phyloP scores from a whole-genome alignment of 2,329 filamentous ascomycete species.

The Colletotrichum sp. region DNA sequence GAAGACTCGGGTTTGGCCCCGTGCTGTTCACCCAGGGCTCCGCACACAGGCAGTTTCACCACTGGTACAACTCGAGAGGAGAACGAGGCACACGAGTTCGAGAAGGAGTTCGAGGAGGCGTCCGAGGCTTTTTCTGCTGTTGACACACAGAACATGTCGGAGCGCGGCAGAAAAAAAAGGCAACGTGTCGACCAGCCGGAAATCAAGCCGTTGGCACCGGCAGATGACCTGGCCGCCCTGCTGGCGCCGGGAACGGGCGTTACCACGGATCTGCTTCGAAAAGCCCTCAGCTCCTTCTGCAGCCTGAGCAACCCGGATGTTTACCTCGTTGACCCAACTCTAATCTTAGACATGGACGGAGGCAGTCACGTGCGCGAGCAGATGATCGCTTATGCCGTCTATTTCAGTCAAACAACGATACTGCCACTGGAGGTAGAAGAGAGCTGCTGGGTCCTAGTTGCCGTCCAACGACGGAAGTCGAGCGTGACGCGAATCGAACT shows the following conservation, averaged over 20 bases:
- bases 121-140: not conserved
- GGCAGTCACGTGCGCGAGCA: not conserved
- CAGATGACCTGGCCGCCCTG: not conserved
- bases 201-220: not conserved
- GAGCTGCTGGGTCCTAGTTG: not conserved
- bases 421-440: not conserved
- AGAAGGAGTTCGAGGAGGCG: not conserved
- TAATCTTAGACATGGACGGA: not conserved
- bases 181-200: not conserved
- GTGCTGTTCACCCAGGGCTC: not conserved
- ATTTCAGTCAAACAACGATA: not conserved
- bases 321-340: not conserved
- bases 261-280: not conserved
- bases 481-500: not conserved
- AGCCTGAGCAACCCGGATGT: not conserved
- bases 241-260: not conserved
- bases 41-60: not conserved
- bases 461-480: not conserved
- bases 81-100: not conserved
- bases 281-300: not conserved
- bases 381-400: not conserved
- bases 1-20: not conserved
- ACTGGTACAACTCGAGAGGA: not conserved
- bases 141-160: not conserved
- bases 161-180: not conserved